Conservation (phyloP, 768 basidiomycete species). For the Trametes villosa region DNA sequence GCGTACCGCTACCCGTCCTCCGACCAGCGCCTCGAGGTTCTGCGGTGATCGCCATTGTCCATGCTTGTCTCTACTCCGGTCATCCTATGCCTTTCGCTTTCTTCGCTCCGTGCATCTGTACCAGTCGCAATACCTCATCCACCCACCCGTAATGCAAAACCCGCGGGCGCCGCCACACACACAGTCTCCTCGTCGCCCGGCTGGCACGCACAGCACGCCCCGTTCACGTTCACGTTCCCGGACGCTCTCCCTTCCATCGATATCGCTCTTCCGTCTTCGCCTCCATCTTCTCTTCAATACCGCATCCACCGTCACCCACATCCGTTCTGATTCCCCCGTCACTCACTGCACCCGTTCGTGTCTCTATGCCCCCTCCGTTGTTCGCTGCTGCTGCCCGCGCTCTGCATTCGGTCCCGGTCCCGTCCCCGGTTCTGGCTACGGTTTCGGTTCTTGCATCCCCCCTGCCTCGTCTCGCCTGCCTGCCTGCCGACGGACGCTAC, state of each 20-base stretch:
- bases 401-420: slow-evolving; percentile 10
- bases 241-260: not conserved
- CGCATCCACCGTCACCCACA: not conserved
- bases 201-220: not conserved
- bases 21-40: slow-evolving; percentile 67
- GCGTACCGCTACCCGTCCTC: slow-evolving; percentile 87
- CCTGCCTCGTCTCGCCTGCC: not conserved
- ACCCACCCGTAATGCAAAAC: slow-evolving; percentile 2
- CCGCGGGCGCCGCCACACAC: not conserved
- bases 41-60: slow-evolving; percentile 41
- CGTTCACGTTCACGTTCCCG: not conserved
- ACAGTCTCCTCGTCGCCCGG: not conserved
- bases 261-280: not conserved
- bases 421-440: too few relatives aligned
- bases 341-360: slow-evolving; percentile 2
- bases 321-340: not conserved
- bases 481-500: slow-evolving; percentile 9
- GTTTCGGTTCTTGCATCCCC: not conserved
- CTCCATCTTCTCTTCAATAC: not conserved
- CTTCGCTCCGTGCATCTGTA: slow-evolving; percentile 2
- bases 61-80: not conserved
- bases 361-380: slow-evolving; percentile 4
- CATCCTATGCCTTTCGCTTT: not conserved
- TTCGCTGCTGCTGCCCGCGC: slow-evolving; percentile 12
- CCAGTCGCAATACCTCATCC: slow-evolving; percentile 4